A percentile compares a stretch with the other conserved stretches of the same genome.
These are phyloP conservation scores for Phlebopus sp. DNA, from an alignment of 1,284 basidiomycete species.

Conservation along the genomic window DNA sequence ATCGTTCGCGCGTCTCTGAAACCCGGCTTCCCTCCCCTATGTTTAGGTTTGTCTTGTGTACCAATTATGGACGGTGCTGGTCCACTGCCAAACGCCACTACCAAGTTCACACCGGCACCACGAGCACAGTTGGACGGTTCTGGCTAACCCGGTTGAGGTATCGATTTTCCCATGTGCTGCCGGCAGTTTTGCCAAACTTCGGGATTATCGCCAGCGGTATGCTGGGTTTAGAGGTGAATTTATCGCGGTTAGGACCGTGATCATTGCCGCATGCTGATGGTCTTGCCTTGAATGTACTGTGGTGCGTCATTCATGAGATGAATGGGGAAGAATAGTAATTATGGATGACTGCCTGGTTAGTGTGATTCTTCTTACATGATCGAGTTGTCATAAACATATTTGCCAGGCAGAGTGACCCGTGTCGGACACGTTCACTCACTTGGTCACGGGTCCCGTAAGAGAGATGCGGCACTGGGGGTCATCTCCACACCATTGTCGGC, in stretches of 20 bases:
- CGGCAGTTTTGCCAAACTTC: neutral
- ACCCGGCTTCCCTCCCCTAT: neutral
- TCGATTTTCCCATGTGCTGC: neutral
- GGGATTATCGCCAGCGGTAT: neutral
- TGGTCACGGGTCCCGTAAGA: too few relatives aligned
- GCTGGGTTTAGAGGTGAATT: neutral
- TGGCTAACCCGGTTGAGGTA: neutral
- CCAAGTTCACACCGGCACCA: neutral
- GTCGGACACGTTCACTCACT: too few relatives aligned
- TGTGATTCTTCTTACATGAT: too few relatives aligned
- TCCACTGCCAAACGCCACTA: neutral
- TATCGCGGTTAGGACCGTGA: neutral
- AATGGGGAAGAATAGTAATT: neutral
- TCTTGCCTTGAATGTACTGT: neutral
- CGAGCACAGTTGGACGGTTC: neutral
- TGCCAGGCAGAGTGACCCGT: too few relatives aligned
- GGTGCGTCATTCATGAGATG: neutral
- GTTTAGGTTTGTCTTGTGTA: neutral
- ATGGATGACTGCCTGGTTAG: neutral
- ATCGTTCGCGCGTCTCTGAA: neutral
- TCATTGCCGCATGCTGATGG: neutral
- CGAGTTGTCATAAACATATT: too few relatives aligned
- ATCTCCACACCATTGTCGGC: too few relatives aligned
- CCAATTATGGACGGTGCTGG: conserved; percentile 3
- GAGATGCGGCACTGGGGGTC: too few relatives aligned